A percentile compares a stretch with the other conserved stretches of the same genome.
phyloP scores from a whole-genome alignment of 768 basidiomycete genomes.

The Suillus luteus region DNA sequence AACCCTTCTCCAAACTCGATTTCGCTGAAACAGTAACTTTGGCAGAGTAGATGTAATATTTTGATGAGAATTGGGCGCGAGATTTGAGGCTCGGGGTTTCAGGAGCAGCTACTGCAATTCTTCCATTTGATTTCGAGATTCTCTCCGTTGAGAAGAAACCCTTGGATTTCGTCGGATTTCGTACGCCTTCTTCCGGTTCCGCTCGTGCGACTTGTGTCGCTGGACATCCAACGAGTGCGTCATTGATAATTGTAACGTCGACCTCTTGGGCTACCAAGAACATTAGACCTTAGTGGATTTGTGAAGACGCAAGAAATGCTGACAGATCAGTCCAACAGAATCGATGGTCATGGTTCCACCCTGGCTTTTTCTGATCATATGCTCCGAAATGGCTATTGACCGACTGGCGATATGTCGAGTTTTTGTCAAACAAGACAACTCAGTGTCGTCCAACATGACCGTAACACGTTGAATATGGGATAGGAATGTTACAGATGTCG shows the following conservation, averaged over 20 bases:
- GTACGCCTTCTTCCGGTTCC: constrained; percentile 1
- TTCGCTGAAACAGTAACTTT: constrained; percentile 55
- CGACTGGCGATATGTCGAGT: not conserved
- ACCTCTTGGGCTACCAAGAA: not conserved
- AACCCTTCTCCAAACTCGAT: constrained; percentile 62
- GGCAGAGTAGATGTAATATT: constrained; percentile 20
- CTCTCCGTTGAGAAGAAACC: constrained; percentile 2
- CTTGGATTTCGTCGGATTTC: constrained; percentile 6
- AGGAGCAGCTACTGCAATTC: not conserved
- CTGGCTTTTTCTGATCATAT: not conserved
- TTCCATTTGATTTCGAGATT: not conserved
- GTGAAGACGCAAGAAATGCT: not conserved
- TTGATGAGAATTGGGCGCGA: not conserved
- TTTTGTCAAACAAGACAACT: not conserved
- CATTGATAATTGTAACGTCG: not conserved
- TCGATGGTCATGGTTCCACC: not conserved
- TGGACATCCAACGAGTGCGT: not conserved
- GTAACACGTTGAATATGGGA: constrained; percentile 29
- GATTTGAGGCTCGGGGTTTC: not conserved
- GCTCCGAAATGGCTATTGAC: not conserved
- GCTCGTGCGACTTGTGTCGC: not conserved
- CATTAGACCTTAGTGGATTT: not conserved
- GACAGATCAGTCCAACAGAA: constrained; percentile 5
- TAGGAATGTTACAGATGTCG: constrained; percentile 53
- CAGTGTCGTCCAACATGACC: constrained; percentile 2